phyloP scores from a whole-genome alignment of 1,284 basidiomycete genomes.

The Porodaedalea pini region DNA sequence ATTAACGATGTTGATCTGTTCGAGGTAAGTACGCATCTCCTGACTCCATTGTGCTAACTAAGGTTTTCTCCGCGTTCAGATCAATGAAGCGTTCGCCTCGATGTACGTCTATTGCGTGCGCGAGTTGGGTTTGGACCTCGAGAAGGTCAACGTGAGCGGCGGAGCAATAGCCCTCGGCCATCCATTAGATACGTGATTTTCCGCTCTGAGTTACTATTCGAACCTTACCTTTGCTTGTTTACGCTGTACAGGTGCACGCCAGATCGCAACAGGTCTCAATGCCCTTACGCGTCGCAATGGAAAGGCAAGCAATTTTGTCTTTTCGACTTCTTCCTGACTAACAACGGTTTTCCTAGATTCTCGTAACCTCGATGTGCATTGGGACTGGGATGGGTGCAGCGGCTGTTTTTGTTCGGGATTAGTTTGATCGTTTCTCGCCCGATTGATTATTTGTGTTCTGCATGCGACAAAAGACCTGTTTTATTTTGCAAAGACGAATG shows the following conservation, averaged over 20 bases:
- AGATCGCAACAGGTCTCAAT: slow-evolving; percentile 84
- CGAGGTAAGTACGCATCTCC: slow-evolving; percentile 47
- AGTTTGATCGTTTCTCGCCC: no score
- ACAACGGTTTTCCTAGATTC: slow-evolving; percentile 40
- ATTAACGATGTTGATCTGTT: slow-evolving; percentile 76
- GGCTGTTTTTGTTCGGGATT: slow-evolving; percentile 64
- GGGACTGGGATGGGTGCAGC: slow-evolving; percentile 90
- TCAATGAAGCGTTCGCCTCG: slow-evolving; percentile 92
- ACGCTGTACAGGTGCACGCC: slow-evolving; percentile 85
- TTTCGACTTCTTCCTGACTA: slow-evolving; percentile 4
- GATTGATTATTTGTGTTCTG: not conserved
- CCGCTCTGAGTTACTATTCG: not conserved
- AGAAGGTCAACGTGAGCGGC: slow-evolving; percentile 85
- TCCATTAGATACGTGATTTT: slow-evolving; percentile 68
- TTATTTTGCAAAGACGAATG: not conserved
- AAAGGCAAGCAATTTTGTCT: slow-evolving; percentile 49
- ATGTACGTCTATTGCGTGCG: slow-evolving; percentile 83
- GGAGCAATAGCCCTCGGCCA: slow-evolving; percentile 88
- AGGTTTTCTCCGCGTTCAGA: slow-evolving; percentile 41
- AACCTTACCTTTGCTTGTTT: slow-evolving; percentile 25
- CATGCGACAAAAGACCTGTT: no score
- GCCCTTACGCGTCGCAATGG: slow-evolving; percentile 75
- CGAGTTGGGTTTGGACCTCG: slow-evolving; percentile 63
- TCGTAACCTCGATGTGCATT: slow-evolving; percentile 84
- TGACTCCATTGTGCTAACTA: not conserved